Percentiles rank a stretch among this genome's conserved stretches.
Conservation (phyloP, 768 basidiomycete species). For the Boletus pseudopeckii region DNA sequence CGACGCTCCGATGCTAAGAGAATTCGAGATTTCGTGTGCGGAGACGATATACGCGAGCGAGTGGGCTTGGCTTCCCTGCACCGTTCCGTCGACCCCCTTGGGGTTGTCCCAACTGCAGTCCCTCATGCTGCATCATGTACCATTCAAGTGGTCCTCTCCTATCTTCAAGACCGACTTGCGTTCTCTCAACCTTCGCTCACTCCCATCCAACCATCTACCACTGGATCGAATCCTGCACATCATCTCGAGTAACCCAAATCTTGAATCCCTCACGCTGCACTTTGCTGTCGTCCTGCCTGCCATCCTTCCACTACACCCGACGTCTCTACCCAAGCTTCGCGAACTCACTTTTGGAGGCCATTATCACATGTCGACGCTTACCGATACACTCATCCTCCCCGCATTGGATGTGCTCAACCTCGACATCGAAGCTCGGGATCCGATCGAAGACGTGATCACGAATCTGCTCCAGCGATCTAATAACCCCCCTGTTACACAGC, state of each 20-base stretch:
- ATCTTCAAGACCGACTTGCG: constrained; percentile 60
- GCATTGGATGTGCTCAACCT: constrained; percentile 54
- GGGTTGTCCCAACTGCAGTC: constrained; percentile 49
- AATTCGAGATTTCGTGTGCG: constrained; percentile 75
- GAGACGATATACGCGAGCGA: constrained; percentile 59
- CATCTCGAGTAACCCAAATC: constrained; percentile 51
- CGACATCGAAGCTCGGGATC: constrained; percentile 73
- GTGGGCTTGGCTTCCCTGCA: constrained; percentile 74
- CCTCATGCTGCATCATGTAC: constrained; percentile 65
- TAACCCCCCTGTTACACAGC: constrained; percentile 51
- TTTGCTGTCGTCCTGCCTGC: constrained; percentile 58
- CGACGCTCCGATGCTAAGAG: constrained; percentile 66
- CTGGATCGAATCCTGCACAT: constrained; percentile 70
- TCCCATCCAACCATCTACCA: constrained; percentile 59
- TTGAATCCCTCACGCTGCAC: constrained; percentile 57
- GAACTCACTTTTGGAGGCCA: constrained; percentile 64
- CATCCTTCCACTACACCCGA: constrained; percentile 57
- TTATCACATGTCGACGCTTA: constrained; percentile 55
- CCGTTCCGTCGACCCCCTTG: constrained; percentile 31
- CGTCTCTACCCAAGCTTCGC: constrained; percentile 52
- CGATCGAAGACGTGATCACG: constrained; percentile 68
- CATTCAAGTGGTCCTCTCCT: constrained; percentile 76
- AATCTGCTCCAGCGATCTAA: constrained; percentile 58
- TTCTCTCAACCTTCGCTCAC: constrained; percentile 59
- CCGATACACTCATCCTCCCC: constrained; percentile 61